These are phyloP conservation scores for Penicillium sp. DNA, from an alignment of 2,329 filamentous ascomycete genomes.

Conservation along the genomic window DNA sequence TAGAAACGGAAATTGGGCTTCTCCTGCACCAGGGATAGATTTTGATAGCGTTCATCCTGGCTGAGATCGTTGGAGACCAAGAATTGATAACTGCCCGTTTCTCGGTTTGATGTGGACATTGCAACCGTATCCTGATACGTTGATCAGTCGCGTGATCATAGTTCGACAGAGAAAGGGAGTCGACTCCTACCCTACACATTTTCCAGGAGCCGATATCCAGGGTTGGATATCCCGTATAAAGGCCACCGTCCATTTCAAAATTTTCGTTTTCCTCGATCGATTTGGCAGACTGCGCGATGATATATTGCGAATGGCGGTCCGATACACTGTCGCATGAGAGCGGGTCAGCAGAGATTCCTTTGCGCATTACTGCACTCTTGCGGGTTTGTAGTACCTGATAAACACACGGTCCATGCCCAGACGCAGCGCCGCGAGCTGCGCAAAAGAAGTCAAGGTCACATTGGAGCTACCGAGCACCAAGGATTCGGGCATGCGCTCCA, in stretches of 20 bases:
- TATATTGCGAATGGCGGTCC: conserved; percentile 49
- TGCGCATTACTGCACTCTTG: background rate
- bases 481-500: conserved; percentile 17
- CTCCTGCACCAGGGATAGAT: conserved; percentile 35
- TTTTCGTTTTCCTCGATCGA: conserved; percentile 35
- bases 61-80: conserved; percentile 41
- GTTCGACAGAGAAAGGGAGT: conserved; percentile 1
- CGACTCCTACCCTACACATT: conserved; percentile 31
- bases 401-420: conserved; percentile 37
- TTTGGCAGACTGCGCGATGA: conserved; percentile 50
- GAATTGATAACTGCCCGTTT: conserved; percentile 22
- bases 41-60: conserved; percentile 39
- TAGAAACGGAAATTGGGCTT: conserved; percentile 48
- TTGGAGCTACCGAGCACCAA: conserved; percentile 28
- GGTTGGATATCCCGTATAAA: conserved; percentile 33
- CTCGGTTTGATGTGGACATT: conserved; percentile 23
- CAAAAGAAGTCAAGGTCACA: conserved; percentile 33
- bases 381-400: conserved; percentile 20
- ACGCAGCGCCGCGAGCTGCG: conserved; percentile 32
- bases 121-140: conserved; percentile 32
- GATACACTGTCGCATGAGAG: conserved; percentile 39
- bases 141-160: background rate
- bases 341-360: background rate
- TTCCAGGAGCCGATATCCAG: conserved; percentile 33
- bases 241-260: conserved; percentile 28